Evolutionary conservation across 306 rosid genomes (phyloP).

Genomic region (Arachis hypogaea): DNA sequence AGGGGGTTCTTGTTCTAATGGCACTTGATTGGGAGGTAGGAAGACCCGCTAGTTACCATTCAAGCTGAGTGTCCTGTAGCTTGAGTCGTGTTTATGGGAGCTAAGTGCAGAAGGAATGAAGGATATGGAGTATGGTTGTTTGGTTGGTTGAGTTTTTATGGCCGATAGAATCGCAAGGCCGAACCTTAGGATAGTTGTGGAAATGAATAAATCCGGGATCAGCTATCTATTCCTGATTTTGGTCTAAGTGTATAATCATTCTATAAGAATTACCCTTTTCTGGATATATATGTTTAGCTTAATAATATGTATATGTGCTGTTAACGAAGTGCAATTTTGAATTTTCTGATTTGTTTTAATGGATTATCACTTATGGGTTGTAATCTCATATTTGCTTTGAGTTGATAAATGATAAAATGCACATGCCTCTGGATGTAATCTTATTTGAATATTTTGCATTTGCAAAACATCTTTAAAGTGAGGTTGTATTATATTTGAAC

Average conservation of each 20-base stretch:
- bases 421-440: not conserved
- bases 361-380: slow-evolving; percentile 2
- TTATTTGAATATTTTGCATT: slow-evolving; percentile 22
- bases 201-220: slow-evolving; percentile 12
- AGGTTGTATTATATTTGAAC: not conserved
- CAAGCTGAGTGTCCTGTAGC: not conserved
- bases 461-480: not conserved
- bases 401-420: not conserved
- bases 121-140: slow-evolving; percentile 2
- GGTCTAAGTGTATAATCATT: not conserved
- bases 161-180: not conserved
- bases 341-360: slow-evolving; percentile 13
- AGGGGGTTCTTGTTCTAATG: not conserved
- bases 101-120: slow-evolving; percentile 21
- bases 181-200: slow-evolving; percentile 17
- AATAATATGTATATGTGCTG: not conserved
- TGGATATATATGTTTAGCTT: not conserved
- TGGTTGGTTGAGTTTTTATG: slow-evolving; percentile 14
- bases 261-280: slow-evolving; percentile 8
- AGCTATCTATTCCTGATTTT: not conserved
- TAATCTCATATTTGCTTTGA: not conserved
- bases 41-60: slow-evolving; percentile 13
- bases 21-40: slow-evolving; percentile 16
- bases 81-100: not conserved
- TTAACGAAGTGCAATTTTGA: slow-evolving; percentile 17